Evolutionary conservation across 2,329 filamentous ascomycete species (phyloP).

Genomic region (Zymoseptoria passerinii): DNA sequence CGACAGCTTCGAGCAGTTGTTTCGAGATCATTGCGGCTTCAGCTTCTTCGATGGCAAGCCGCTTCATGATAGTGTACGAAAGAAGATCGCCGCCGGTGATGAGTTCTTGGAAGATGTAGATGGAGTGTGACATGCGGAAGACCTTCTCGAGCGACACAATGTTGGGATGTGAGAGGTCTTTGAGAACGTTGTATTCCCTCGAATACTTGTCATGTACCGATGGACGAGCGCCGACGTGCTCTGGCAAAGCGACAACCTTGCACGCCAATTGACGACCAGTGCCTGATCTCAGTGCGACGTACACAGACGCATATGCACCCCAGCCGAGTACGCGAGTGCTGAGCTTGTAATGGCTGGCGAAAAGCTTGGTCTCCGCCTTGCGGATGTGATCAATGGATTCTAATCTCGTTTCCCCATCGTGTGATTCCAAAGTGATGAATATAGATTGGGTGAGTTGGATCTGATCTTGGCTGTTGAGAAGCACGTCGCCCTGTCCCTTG

Average conservation of each 20-base stretch:
- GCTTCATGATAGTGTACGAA: slow-evolving; percentile 46
- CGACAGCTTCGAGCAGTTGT: slow-evolving; percentile 50
- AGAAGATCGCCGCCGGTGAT: slow-evolving; percentile 53
- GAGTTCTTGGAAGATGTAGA: slow-evolving; percentile 55
- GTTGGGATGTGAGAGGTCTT: slow-evolving; percentile 51
- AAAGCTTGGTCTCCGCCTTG: slow-evolving; percentile 26
- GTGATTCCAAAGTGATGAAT: slow-evolving; percentile 21
- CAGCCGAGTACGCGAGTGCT: slow-evolving; percentile 45
- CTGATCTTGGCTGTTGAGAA: slow-evolving; percentile 38
- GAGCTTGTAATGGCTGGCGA: slow-evolving; percentile 43
- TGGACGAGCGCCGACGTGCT: not conserved
- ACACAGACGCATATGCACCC: slow-evolving; percentile 48
- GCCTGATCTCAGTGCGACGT: slow-evolving; percentile 45
- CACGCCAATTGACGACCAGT: slow-evolving; percentile 57
- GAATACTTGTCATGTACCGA: slow-evolving; percentile 1
- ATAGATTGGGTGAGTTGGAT: slow-evolving; percentile 28
- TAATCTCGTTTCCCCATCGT: not conserved
- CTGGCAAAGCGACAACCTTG: slow-evolving; percentile 46
- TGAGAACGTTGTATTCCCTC: slow-evolving; percentile 42
- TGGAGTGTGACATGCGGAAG: slow-evolving; percentile 44
- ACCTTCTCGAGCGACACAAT: slow-evolving; percentile 51
- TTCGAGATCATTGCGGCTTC: slow-evolving; percentile 47
- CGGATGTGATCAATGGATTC: slow-evolving; percentile 1
- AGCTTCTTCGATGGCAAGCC: slow-evolving; percentile 38
- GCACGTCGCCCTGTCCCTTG: slow-evolving; percentile 29